A percentile compares a stretch with the other conserved stretches of the same genome.
These are phyloP conservation scores for Moniliella sp. DNA, from an alignment of 1,284 basidiomycete genomes.

Conservation along the genomic window DNA sequence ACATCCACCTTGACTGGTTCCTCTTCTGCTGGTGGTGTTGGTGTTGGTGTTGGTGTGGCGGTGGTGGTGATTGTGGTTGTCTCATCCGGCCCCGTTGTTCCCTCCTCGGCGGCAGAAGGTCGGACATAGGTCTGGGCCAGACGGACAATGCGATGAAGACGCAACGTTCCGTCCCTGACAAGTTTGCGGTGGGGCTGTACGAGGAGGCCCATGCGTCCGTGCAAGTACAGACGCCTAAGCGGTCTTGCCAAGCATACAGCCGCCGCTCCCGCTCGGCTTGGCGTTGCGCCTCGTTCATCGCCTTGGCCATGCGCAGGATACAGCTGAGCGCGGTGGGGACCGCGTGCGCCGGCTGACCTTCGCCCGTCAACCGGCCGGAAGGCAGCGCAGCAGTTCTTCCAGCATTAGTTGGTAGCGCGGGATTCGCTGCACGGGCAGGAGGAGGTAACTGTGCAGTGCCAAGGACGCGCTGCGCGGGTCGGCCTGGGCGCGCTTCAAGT, in stretches of 20 bases:
- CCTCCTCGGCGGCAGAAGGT: too few species aligned
- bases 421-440: constrained; percentile 84
- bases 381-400: constrained; percentile 25
- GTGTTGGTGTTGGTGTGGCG: too few species aligned
- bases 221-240: constrained; percentile 70
- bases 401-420: constrained; percentile 71
- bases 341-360: too few species aligned
- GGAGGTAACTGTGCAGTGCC: constrained; percentile 75
- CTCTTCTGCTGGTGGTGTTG: too few species aligned
- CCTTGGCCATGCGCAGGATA: constrained; percentile 19
- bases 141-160: constrained; percentile 70
- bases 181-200: constrained; percentile 83
- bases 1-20: too few species aligned
- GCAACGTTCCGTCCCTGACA: constrained; percentile 44
- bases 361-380: constrained; percentile 8
- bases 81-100: too few species aligned
- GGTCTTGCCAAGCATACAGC: constrained; percentile 48
- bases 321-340: constrained; percentile 16
- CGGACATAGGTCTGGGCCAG: too few species aligned
- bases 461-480: constrained; percentile 75
- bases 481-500: constrained; percentile 28
- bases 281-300: constrained; percentile 36
- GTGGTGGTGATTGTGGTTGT: too few species aligned
- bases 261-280: constrained; percentile 17
- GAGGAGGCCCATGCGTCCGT: constrained; percentile 76